These are phyloP conservation scores for Bretschneidera sinensis DNA, from an alignment of 345 rosid genomes.

Conservation along the genomic window DNA sequence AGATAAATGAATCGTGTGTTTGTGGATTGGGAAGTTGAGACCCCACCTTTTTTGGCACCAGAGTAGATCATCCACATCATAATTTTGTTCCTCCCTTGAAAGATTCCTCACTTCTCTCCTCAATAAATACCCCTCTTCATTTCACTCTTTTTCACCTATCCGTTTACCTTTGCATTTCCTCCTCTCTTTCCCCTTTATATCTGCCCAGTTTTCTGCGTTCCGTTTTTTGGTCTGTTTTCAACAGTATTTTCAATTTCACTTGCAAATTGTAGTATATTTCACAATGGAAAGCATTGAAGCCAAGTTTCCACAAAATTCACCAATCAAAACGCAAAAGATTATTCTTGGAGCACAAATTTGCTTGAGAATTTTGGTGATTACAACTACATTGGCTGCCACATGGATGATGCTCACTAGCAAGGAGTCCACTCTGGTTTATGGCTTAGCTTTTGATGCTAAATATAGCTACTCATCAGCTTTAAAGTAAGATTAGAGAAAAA, in stretches of 20 bases:
- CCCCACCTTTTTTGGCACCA: too few relatives aligned
- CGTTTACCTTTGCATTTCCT: too few relatives aligned
- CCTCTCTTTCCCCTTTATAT: too few relatives aligned
- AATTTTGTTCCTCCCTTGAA: too few relatives aligned
- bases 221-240: too few relatives aligned
- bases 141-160: too few relatives aligned
- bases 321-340: constrained; percentile 24
- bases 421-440: constrained; percentile 34
- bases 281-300: constrained; percentile 18
- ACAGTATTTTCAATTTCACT: not conserved
- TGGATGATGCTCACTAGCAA: constrained; percentile 38
- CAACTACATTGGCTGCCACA: constrained; percentile 38
- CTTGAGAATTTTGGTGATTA: constrained; percentile 34
- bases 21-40: too few relatives aligned
- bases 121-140: too few relatives aligned
- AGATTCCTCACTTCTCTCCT: too few relatives aligned
- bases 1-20: too few relatives aligned
- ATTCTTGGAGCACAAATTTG: constrained; percentile 29
- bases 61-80: too few relatives aligned
- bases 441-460: constrained; percentile 39
- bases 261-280: too few relatives aligned
- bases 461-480: constrained; percentile 47
- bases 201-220: not conserved
- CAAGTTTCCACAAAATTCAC: constrained; percentile 17
- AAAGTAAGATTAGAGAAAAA: constrained; percentile 29